Evolutionary conservation across 1,284 basidiomycete genomes (phyloP), one percentile per base, ranked within the genome.

Genomic region (Tilletia setariae): DNA sequence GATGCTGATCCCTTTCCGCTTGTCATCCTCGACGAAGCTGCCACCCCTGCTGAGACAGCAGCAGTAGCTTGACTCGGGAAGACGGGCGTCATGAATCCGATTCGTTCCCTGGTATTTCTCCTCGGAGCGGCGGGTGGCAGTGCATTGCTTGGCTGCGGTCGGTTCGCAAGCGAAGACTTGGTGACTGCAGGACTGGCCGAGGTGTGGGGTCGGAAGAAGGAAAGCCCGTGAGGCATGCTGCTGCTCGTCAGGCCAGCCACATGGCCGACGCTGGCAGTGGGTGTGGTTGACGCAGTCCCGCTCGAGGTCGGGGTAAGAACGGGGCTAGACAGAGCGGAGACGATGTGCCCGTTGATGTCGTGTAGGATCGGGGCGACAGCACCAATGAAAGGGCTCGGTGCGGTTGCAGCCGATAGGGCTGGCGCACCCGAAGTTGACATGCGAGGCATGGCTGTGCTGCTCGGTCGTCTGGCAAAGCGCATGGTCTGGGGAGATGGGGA

Each of bases 361-460:
- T 40, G 35, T 11, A 40, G 35, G 6, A 40, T 40, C 35, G 35
- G 35, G 11, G 35, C 35, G 11, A 40, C 11, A 6, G 35, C 35
- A 40, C 35, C 35, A 11, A 40, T 40, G 35, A 40, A 40, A 40
- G 35, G 35, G 35, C 35, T 40, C 35, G 35, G 35, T 11, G 35
- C 35, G 11, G 35, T 40, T 11, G 35, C 35, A 40, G 35, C 4
- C 11, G 35, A 40, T 40, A 40, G 6, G 4, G 35, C 35, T 40
- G 35, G 35, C 2, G 56, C 56, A 15, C 25, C 56, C 28, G 56
- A 61, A 3, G 32, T 16, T 1, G 56, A 25, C 25, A 32, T 32
- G 15, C 56, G 56, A 32, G 56, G 56, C 56, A 61, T 61, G 13
- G 56, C 56, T 11, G 56, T 61, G 30, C 56, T 61, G 56, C 56